Conservation (phyloP, 1,139 yeast genomes). For the Pichia terricola region DNA sequence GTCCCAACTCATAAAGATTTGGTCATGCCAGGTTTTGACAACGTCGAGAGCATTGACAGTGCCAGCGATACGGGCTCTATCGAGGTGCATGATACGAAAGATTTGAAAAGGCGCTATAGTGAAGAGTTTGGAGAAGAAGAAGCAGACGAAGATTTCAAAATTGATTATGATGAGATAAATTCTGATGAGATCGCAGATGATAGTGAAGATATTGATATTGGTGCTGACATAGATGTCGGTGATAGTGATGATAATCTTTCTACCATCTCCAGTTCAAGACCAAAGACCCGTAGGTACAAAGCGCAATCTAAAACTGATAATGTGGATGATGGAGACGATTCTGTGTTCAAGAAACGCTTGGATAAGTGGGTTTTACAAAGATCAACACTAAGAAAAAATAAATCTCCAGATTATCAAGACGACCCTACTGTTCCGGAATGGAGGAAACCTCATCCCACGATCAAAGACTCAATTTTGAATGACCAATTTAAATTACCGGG, state of each 20-base stretch:
- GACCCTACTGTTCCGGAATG: conserved; percentile 41
- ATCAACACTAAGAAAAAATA: conserved; percentile 23
- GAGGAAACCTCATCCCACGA: conserved; percentile 66
- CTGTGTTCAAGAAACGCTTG: conserved; percentile 48
- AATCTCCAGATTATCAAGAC: conserved; percentile 23
- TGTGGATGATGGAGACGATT: conserved; percentile 73
- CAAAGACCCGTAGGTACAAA: neutral
- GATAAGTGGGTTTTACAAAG: conserved; percentile 48
- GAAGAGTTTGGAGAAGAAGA: neutral
- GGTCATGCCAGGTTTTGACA: conserved; percentile 33
- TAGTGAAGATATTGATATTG: conserved; percentile 9
- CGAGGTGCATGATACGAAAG: neutral
- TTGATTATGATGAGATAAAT: conserved; percentile 7
- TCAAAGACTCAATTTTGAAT: conserved; percentile 66
- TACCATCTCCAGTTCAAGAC: neutral
- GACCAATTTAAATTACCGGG: conserved; percentile 74
- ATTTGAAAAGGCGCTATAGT: neutral
- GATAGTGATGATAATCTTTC: too few relatives aligned
- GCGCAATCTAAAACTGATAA: neutral
- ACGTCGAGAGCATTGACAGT: neutral
- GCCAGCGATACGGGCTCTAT: neutral
- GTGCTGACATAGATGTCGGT: neutral
- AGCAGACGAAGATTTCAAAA: conserved; percentile 12
- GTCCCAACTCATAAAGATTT: conserved; percentile 33
- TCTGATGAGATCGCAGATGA: conserved; percentile 20